Base-by-base conservation (phyloP, 164 flowering plant genomes). In the Chloranthus sessilifolius region DNA sequence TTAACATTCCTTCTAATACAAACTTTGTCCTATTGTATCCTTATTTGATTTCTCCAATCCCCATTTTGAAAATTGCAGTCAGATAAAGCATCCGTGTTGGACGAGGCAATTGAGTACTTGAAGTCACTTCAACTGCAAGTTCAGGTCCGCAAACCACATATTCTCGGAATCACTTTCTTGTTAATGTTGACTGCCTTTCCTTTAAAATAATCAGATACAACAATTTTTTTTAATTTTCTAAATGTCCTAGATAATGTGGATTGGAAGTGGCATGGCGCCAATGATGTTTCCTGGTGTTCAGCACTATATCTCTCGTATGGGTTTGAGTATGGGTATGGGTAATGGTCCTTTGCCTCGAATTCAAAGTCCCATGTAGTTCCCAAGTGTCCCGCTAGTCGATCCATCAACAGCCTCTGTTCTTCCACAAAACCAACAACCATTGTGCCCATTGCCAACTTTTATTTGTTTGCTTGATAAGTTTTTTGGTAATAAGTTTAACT, bases 41-140 rank as follows among this genome's bases (percentile, higher is more conserved):
- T n/a, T n/a, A n/a, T n/a, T n/a, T n/a, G n/a, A n/a, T n/a, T n/a
- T n/a, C n/a, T n/a, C n/a, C n/a, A n/a, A n/a, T n/a, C n/a, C n/a
- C n/a, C n/a, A n/a, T n/a, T n/a, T n/a, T n/a, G n/a, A n/a, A n/a
- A n/a, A n/a, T n/a, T n/a, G n/a, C n/a, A 91, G 98, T 71, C 92
- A 7, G 98, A 91, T 67, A 91, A 91, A 64, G 97, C 97, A 55
- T 89, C 97, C 23, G 83, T 89, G 92, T 67, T 89, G 38, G 97
- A 89, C 50, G 97, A 90, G 66, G 98, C 96, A 34, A 88, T 91
- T 52, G 95, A 88, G 62, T 85, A 91, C 73, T 59, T 91, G 68
- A 91, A 91, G 51, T 74, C 95, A 31, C 90, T 91, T 26, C 98
- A 91, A 62, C 20, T 80, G 59, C 98, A 91, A 80, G 81, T 91